Evolutionary conservation across 2,329 filamentous ascomycete genomes (phyloP).

Genomic region (Fusarium nurragi): DNA sequence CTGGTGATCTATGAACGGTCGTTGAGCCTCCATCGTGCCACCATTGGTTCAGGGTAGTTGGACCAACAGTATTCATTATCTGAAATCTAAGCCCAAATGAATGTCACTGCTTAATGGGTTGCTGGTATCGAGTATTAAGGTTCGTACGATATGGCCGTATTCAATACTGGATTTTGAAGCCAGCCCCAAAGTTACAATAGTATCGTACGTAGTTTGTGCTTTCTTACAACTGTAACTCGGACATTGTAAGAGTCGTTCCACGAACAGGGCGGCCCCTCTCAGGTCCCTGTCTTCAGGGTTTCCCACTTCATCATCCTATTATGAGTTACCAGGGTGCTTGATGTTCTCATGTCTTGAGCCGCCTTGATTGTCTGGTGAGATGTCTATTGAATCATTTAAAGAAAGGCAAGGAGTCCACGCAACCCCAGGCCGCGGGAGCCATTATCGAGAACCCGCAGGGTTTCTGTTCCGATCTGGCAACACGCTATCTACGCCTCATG

Average conservation of each 20-base stretch:
- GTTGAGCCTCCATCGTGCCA: conserved; percentile 6
- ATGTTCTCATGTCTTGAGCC: not conserved
- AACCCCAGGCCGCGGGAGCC: conserved; percentile 7
- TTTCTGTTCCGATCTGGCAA: conserved; percentile 12
- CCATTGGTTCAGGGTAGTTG: not conserved
- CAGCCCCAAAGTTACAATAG: not conserved
- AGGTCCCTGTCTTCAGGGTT: conserved; percentile 1
- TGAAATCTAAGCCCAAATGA: not conserved
- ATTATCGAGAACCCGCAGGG: conserved; percentile 6
- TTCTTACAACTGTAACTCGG: not conserved
- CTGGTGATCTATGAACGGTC: not conserved
- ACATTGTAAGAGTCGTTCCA: not conserved
- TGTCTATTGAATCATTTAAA: not conserved
- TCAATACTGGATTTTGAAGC: conserved; percentile 25
- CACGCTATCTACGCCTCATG: conserved; percentile 31
- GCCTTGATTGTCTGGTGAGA: conserved; percentile 8
- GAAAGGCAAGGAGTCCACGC: not conserved
- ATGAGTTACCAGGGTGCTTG: not conserved
- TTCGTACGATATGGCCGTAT: not conserved
- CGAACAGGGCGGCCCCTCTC: not conserved
- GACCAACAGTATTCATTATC: not conserved
- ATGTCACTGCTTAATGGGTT: not conserved
- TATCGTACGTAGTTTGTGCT: not conserved
- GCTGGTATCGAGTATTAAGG: not conserved
- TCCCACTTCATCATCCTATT: conserved; percentile 2